Percentiles rank a stretch among this genome's conserved stretches.
These are phyloP conservation scores for Metschnikowia koreensis DNA, from an alignment of 805 yeast genomes.

Conservation along the genomic window DNA sequence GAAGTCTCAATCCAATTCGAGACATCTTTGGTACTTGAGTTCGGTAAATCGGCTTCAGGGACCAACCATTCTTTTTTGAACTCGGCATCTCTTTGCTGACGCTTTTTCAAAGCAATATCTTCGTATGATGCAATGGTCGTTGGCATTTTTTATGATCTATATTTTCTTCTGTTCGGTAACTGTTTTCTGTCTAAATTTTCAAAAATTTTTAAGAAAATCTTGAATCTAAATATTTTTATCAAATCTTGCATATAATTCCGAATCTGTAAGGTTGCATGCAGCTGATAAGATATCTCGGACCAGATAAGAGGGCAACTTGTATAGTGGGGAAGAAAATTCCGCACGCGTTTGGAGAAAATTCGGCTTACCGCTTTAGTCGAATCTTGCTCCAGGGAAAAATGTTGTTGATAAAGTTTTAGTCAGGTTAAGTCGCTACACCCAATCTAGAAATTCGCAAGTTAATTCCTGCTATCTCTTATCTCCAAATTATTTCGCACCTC, in stretches of 20 bases:
- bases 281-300: neutral
- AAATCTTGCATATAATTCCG: neutral
- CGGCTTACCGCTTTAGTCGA: neutral
- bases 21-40: conserved; percentile 34
- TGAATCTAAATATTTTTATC: neutral
- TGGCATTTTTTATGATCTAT: neutral
- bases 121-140: conserved; percentile 22
- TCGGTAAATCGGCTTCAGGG: conserved; percentile 32
- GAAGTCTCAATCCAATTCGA: conserved; percentile 34
- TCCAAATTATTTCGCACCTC: conserved; percentile 16
- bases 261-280: conserved; percentile 2
- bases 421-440: neutral
- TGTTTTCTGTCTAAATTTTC: neutral
- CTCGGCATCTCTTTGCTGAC: conserved; percentile 38
- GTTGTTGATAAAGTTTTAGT: neutral
- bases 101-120: conserved; percentile 42
- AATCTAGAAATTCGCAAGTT: neutral
- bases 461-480: neutral
- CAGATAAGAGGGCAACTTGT: neutral
- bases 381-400: neutral
- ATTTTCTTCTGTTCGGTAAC: too few species aligned
- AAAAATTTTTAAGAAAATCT: neutral
- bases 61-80: conserved; percentile 48
- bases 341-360: neutral
- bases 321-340: neutral